Evolutionary conservation across 2,329 filamentous ascomycete species (phyloP).

Genomic region (Cylindrodendrum hubeiense): DNA sequence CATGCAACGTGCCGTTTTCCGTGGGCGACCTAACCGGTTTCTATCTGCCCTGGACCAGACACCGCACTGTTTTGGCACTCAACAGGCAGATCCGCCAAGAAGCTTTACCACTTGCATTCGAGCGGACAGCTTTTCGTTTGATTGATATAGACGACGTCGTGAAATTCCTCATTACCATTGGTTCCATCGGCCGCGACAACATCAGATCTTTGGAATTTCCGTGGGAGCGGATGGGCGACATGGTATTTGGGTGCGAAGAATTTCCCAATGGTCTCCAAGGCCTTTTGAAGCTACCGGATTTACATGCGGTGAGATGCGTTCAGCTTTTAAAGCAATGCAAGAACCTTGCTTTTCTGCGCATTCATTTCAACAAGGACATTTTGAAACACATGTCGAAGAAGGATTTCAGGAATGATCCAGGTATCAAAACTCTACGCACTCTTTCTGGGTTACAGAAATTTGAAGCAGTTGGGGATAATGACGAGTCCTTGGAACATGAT

Average conservation of each 20-base stretch:
- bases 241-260: not conserved
- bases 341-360: slow-evolving; percentile 13
- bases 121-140: slow-evolving; percentile 12
- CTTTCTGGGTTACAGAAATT: no score
- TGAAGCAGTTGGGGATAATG: no score
- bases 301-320: slow-evolving; percentile 16
- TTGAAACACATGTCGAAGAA: not conserved
- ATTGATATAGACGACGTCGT: slow-evolving; percentile 19
- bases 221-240: slow-evolving; percentile 21
- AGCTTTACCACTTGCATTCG: slow-evolving; percentile 26
- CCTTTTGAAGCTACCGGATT: not conserved
- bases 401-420: slow-evolving; percentile 18
- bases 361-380: not conserved
- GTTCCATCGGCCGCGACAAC: slow-evolving; percentile 23
- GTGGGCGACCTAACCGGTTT: slow-evolving; percentile 22
- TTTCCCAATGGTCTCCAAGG: not conserved
- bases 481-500: no score
- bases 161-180: slow-evolving; percentile 20
- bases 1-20: not conserved
- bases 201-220: slow-evolving; percentile 18
- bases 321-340: slow-evolving; percentile 17
- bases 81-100: slow-evolving; percentile 19
- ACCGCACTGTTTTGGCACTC: slow-evolving; percentile 3
- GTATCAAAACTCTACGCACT: slow-evolving; percentile 3
- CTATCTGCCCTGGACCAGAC: slow-evolving; percentile 8